Evolutionary conservation across 371 early-diverging fungal genomes (phyloP).

Genomic region (Circinella minor): DNA sequence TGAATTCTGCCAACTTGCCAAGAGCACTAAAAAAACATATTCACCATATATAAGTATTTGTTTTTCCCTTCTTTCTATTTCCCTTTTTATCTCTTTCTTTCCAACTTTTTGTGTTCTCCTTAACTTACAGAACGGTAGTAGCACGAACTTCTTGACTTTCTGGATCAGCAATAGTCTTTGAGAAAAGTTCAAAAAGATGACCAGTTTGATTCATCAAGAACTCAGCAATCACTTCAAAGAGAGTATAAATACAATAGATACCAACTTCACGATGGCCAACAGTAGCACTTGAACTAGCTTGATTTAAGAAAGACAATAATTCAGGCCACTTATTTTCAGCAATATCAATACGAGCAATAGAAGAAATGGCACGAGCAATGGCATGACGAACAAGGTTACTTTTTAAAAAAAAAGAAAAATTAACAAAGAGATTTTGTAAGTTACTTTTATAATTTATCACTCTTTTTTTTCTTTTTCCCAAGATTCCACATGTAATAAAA

Average conservation of each 20-base stretch:
- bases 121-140: slow-evolving; percentile 67
- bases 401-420: neutral
- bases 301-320: slow-evolving; percentile 72
- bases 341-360: slow-evolving; percentile 81
- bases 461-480: neutral
- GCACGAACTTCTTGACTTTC: slow-evolving; percentile 81
- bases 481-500: neutral
- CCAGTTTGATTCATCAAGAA: slow-evolving; percentile 63
- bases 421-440: too few relatives aligned
- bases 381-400: slow-evolving; percentile 76
- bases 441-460: neutral
- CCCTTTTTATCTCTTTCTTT: neutral
- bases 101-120: neutral
- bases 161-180: slow-evolving; percentile 73
- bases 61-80: neutral
- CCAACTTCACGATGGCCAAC: slow-evolving; percentile 85
- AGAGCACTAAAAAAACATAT: slow-evolving; percentile 51
- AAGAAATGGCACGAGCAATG: slow-evolving; percentile 81
- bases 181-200: slow-evolving; percentile 74
- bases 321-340: slow-evolving; percentile 80
- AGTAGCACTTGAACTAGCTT: slow-evolving; percentile 68
- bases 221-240: slow-evolving; percentile 85
- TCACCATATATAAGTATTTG: neutral
- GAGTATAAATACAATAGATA: slow-evolving; percentile 76
- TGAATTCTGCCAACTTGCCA: slow-evolving; percentile 82